Evolutionary conservation across 164 flowering plant species (phyloP), one percentile per base, ranked within the genome.

Genomic region (Annona squamosa): DNA sequence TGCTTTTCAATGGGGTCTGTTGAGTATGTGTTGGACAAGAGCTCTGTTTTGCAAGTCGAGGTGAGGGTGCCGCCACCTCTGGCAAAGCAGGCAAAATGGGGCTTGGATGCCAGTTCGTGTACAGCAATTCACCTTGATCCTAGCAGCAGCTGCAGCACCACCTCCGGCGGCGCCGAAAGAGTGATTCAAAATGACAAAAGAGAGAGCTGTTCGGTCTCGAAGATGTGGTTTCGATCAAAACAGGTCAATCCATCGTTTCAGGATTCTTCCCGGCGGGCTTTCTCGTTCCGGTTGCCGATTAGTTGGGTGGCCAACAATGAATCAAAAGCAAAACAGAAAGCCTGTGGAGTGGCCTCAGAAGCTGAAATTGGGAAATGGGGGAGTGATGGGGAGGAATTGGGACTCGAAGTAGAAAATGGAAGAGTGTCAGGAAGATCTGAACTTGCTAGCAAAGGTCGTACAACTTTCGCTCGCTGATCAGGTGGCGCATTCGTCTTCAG

Each of bases 1-100:
- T 95, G 98, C 62, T 92, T 83, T 71, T 95, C 99, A 0, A 93
- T 91, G 99, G 99, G 99, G 10, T 93, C 97, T 0, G 88, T 86
- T 76, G 94, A 85, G 71, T 93, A 95, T 84, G 92, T 91, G 9
- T 78, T 95, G 89, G 97, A 91, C 77, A 94, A 91, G 66, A 79
- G 63, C 44, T 78, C 91, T 59, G 77, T 81, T 1, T 76, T 95
- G 77, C 88, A 88, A 75, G 97, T 95, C 37, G 37, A 26, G 37
- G 37, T 26, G 0, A 81, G 96, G 1, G 87, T 94, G 9, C 78
- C 81, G 69, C 79, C 91, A 3, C 73, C 86, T 1, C 5, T 69
- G 48, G 81, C 81, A 78, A 88, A 87, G 73, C 84, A 76, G 47
- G 37, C 37, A 26, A 26, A 26, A 26, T 26, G 72, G 62, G 88